Conservation (phyloP, 108 stramenopile species). For the Epipyxis sp. region DNA sequence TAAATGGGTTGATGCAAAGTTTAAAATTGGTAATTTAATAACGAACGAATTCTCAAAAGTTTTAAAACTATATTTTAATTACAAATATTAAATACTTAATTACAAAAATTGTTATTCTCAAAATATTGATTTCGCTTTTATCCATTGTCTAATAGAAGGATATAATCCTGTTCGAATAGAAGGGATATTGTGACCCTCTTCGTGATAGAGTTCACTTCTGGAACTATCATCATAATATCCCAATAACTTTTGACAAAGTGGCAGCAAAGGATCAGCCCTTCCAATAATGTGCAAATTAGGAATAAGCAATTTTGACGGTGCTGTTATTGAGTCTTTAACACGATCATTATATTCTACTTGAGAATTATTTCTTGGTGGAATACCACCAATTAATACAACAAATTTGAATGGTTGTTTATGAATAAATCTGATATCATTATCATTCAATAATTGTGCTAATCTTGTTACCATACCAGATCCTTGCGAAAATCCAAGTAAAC, state of each 20-base stretch:
- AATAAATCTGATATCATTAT: background rate
- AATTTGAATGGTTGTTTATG: background rate
- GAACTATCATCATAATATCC: background rate
- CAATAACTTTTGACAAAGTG: background rate
- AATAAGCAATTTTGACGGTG: background rate
- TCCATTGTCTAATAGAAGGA: background rate
- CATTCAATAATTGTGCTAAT: background rate
- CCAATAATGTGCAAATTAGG: background rate
- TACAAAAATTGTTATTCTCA: too few species aligned
- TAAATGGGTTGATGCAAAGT: too few species aligned
- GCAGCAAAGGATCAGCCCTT: background rate
- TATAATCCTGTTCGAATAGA: background rate
- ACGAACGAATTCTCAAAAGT: too few species aligned
- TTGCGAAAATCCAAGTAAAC: background rate
- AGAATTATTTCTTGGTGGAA: background rate
- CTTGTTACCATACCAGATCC: background rate
- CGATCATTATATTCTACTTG: too few species aligned
- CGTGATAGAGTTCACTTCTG: background rate
- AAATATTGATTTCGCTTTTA: too few species aligned
- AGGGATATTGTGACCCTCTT: background rate
- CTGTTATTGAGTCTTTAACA: too few species aligned
- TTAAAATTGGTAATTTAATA: too few species aligned
- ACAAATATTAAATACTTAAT: too few species aligned
- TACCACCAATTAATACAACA: background rate
- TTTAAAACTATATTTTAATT: too few species aligned